Evolutionary conservation across 805 yeast genomes (phyloP).

Genomic region (Lipomyces yamadae): DNA sequence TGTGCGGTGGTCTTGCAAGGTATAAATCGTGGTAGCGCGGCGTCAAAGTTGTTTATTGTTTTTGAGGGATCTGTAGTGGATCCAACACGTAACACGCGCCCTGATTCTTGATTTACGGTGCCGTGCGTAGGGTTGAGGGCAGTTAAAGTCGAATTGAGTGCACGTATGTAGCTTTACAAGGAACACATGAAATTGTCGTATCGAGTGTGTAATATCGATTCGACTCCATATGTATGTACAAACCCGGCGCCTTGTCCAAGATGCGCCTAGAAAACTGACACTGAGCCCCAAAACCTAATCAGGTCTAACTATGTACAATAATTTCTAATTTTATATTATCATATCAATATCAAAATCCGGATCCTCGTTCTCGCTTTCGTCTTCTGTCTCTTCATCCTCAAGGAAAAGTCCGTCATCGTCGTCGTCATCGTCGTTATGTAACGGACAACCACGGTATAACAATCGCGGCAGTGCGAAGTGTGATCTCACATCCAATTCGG

Average conservation of each 20-base stretch:
- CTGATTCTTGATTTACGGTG: too few species aligned
- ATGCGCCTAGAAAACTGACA: neutral
- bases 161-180: too few species aligned
- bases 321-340: neutral
- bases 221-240: too few species aligned
- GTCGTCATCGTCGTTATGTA: neutral
- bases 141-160: too few species aligned
- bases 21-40: too few species aligned
- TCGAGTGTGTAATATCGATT: too few species aligned
- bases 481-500: neutral
- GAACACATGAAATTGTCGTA: too few species aligned
- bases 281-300: neutral
- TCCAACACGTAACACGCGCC: too few species aligned
- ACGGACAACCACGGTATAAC: neutral
- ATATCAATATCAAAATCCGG: constrained; percentile 12
- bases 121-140: too few species aligned
- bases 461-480: neutral
- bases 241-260: neutral
- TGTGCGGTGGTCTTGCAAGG: too few species aligned
- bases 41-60: too few species aligned
- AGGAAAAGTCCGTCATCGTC: neutral
- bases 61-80: too few species aligned
- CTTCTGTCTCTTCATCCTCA: constrained; percentile 11
- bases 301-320: neutral
- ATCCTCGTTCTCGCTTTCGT: constrained; percentile 9